Evolutionary conservation across 768 basidiomycete genomes (phyloP), one percentile per base, ranked within the genome.

Genomic region (Boletus fagicola): DNA sequence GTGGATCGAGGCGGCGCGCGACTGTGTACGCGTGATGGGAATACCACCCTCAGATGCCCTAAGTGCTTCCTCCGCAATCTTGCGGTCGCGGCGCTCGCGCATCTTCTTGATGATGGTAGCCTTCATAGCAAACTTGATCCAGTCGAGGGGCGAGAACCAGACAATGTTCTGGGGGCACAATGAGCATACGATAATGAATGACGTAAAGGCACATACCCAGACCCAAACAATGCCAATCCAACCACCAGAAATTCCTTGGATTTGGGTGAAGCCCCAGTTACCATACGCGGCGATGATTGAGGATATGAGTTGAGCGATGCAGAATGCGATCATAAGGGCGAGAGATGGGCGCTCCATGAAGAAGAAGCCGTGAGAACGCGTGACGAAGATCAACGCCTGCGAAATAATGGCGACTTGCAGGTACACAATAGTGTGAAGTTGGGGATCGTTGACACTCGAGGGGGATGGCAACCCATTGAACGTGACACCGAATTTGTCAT

Each of bases 201-300:
- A 24, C 31, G 18, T 43, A 10, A 42, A 48, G 0, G 6, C 12
- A 82, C 88, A 42, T 77, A 92, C 92, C 92, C 92, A 94, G 63
- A 95, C 82, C 95, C 95, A 98, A 57, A 96, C 82, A 63, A 98
- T 94, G 76, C 95, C 96, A 63, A 98, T 92, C 95, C 95, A 98
- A 28, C 87, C 90, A 70, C 91, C 95, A 59, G 89, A 91, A 72
- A 98, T 86, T 24, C 77, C 69, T 35, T 78, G 72, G 62, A 98
- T 90, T 53, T 87, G 71, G 35, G 94, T 95, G 84, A 98, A 98
- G 73, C 91, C 90, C 90, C 90, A 97, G 82, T 97, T 69, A 65
- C 82, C 95, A 75, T 88, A 98, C 12, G 80, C 92, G 48, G 95
- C 95, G 64, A 98, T 98, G 79, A 98, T 95, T 40, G 92, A 91